Base-by-base conservation (phyloP, 2,329 filamentous ascomycete species). In the Talaromyces sp. region DNA sequence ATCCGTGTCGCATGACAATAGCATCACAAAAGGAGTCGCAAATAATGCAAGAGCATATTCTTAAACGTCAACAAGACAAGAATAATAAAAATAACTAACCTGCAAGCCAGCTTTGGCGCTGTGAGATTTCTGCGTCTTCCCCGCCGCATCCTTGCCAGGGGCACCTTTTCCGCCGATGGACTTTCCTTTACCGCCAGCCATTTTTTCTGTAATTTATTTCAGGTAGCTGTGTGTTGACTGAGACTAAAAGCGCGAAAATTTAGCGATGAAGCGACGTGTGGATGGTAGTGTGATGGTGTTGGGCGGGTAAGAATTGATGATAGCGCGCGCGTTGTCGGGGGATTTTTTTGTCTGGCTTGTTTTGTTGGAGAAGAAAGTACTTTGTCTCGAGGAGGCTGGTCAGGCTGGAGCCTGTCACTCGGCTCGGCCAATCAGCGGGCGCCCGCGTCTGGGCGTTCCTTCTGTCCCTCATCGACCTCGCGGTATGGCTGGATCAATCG, bases 141-240 rank as follows among this genome's bases (percentile, higher is more conserved):
- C 91, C 77, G 88, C 89, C 74, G 85, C 87, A 70, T 87, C 86
- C 85, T 95, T 95, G 65, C 65, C 65, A 73, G 91, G 91, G 73
- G 91, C 91, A 65, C 90, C 93, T 88, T 96, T 97, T 77, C 93
- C 93, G 74, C 93, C 93, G 72, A 90, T 87, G 69, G 89, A 92
- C 85, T 93, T 96, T 86, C 93, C 93, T 86, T 97, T 97, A 83
- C 93, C 93, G 77, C 93, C 93, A 77, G 93, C 83, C 88, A 90
- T 90, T 74, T 77, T 78, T 73, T 72, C 68, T 70, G 13, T 48
- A 69, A 52, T 52, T 67, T 68, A 47, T 9, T 9, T 45, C 27
- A 13, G 14, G 33, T 11, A 24, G 2, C 13, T 3, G 8, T 22
- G 27, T 19, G 50, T 57, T 22, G 61, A 41, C 19, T 62, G 41